Conservation (phyloP, 768 basidiomycete genomes). For the Mycena kentingensis region DNA sequence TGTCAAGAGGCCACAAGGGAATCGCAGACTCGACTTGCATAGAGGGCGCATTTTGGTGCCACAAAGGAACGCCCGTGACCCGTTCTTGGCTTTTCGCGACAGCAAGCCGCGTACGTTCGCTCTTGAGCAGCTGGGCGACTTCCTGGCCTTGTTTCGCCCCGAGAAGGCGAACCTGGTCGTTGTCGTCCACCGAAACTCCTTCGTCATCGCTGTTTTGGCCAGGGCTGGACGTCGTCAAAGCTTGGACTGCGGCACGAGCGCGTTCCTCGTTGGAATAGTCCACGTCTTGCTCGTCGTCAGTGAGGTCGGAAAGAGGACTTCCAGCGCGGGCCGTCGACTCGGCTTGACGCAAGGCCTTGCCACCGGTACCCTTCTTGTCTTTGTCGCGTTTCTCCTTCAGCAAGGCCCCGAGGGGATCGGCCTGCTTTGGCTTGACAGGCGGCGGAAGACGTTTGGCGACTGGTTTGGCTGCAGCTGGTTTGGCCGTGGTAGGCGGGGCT, state of each 20-base stretch:
- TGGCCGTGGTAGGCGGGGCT: conserved; percentile 5
- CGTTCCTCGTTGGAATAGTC: conserved; percentile 41
- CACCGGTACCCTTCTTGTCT: conserved; percentile 42
- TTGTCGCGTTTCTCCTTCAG: conserved; percentile 53
- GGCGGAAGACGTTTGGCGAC: conserved; percentile 9
- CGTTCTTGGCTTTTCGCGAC: conserved; percentile 29
- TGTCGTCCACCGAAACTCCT: conserved; percentile 31
- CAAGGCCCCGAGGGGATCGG: conserved; percentile 57
- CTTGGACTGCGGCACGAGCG: conserved; percentile 39
- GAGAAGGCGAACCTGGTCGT: conserved; percentile 39
- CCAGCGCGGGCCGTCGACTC: conserved; percentile 41
- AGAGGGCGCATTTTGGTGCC: conserved; percentile 20
- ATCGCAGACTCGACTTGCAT: conserved; percentile 8
- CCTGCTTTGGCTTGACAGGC: conserved; percentile 24
- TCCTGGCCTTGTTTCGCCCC: conserved; percentile 45
- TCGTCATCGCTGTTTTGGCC: conserved; percentile 21
- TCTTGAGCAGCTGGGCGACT: conserved; percentile 46
- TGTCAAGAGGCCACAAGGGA: conserved; percentile 2
- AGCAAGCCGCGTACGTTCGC: conserved; percentile 37
- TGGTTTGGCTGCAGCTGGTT: too few species aligned
- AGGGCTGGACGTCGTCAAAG: conserved; percentile 25
- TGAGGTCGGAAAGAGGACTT: conserved; percentile 31
- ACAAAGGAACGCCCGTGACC: conserved; percentile 33
- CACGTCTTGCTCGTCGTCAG: conserved; percentile 38
- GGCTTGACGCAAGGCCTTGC: conserved; percentile 46